Conservation (phyloP, 495 filamentous ascomycete genomes). For the Hyphodiscus hymeniophilus region DNA sequence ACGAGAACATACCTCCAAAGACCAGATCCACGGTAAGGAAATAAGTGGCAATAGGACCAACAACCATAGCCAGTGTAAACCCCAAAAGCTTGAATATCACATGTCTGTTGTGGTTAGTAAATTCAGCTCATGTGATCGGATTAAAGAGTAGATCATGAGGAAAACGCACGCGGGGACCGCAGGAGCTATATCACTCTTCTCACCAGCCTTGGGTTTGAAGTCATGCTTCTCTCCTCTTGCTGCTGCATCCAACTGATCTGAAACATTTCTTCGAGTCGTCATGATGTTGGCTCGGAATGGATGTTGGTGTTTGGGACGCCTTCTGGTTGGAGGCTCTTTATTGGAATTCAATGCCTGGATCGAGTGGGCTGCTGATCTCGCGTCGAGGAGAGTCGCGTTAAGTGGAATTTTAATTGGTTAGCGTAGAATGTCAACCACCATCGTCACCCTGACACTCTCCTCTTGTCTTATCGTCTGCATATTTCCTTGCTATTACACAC, state of each 20-base stretch:
- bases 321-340: neutral
- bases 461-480: too few species aligned
- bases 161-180: constrained; percentile 64
- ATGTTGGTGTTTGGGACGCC: neutral
- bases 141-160: constrained; percentile 1
- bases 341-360: neutral
- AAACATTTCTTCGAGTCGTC: constrained; percentile 50
- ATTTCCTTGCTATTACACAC: too few species aligned
- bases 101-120: constrained; percentile 40
- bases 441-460: neutral
- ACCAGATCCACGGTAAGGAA: constrained; percentile 69
- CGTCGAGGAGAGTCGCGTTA: neutral
- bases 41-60: constrained; percentile 76
- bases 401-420: neutral
- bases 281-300: constrained; percentile 31
- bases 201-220: constrained; percentile 8
- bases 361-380: constrained; percentile 12
- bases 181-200: constrained; percentile 47
- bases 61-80: constrained; percentile 88
- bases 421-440: neutral
- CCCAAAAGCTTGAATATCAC: constrained; percentile 84
- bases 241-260: constrained; percentile 42
- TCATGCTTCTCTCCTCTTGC: constrained; percentile 41
- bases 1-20: constrained; percentile 56
- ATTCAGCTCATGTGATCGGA: constrained; percentile 9